Evolutionary conservation across 257 asterid genomes (phyloP), one percentile per base, ranked within the genome.

Genomic region (Scutellaria minor): DNA sequence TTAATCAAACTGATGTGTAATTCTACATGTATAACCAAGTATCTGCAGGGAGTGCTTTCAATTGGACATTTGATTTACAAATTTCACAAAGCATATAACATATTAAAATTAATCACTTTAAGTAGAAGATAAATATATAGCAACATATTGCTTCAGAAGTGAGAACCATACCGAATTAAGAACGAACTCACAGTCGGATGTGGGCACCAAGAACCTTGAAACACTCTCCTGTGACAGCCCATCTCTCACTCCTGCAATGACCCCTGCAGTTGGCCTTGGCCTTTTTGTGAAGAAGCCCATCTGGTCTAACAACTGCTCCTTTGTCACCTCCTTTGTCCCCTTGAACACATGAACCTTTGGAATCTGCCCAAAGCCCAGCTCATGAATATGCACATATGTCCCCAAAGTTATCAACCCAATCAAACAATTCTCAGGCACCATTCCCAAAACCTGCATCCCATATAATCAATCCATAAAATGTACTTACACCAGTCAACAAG

Each of bases 151-250:
- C 5, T 4, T 69, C 75, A 68, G 44, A 72, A 66, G 59, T 44
- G 27, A 67, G 75, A 73, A 67, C 68, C 86, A 64, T 91, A 94
- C 96, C 89, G 96, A 80, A 75, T 90, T 89, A 39, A 95, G 95
- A 58, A 87, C 88, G 85, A 94, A 94, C 88, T 91, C 97, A 79
- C 99, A 94, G 72, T 90, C 97, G 13, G 98, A 90, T n/a, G 97
- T 97, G 77, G 98, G 98, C 81, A 91, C 75, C 87, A 95, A 78
- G 77, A 95, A 90, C 85, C 98, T 87, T n/a, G 93, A 70, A 82
- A 95, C 85, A 79, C 98, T 95, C 82, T 95, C 98, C 68, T 79
- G 95, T 9, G 99, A 87, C 68, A 95, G 83, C 67, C 98, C 98
- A 66, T 95, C 99, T 73, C 92, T 90, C 35, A 81, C 89, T 75